Evolutionary conservation across 2,329 filamentous ascomycete genomes (phyloP).

Genomic region (Anisogramma anomala): DNA sequence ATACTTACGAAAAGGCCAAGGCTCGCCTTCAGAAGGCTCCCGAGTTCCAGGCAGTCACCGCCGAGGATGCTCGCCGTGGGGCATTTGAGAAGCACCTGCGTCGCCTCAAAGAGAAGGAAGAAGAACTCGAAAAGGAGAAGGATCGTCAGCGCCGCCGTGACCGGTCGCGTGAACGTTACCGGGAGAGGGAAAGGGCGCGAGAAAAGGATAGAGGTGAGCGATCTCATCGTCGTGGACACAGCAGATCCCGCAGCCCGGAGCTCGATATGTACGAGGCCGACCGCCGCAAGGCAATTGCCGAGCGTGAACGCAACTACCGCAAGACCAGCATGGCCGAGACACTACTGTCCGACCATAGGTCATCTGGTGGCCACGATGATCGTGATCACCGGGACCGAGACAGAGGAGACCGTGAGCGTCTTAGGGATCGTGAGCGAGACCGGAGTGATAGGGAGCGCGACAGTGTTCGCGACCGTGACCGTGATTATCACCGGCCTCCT

Average conservation of each 20-base stretch:
- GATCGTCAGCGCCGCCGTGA: constrained; percentile 42
- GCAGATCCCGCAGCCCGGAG: constrained; percentile 71
- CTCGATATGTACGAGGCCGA: constrained; percentile 91
- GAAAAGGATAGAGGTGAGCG: constrained; percentile 45
- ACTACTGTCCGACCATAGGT: constrained; percentile 42
- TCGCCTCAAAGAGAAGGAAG: constrained; percentile 82
- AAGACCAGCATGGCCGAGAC: constrained; percentile 62
- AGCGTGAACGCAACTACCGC: constrained; percentile 86
- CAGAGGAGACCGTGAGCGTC: constrained; percentile 28
- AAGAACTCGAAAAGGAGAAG: constrained; percentile 61
- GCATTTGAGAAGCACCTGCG: constrained; percentile 90
- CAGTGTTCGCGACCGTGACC: constrained; percentile 28
- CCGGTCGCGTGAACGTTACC: constrained; percentile 32
- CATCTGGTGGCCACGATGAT: constrained; percentile 35
- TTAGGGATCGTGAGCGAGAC: constrained; percentile 25
- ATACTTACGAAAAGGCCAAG: constrained; percentile 83
- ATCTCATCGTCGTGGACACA: constrained; percentile 47
- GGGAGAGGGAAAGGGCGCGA: constrained; percentile 35
- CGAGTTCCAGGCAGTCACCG: constrained; percentile 72
- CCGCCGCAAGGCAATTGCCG: constrained; percentile 81
- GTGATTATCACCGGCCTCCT: constrained; percentile 38
- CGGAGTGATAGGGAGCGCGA: constrained; percentile 25
- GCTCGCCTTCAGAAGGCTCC: constrained; percentile 66
- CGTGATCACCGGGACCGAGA: constrained; percentile 28
- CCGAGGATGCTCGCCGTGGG: constrained; percentile 68